Evolutionary conservation across 257 asterid species (phyloP).

Genomic region (Przewalskia tangutica): DNA sequence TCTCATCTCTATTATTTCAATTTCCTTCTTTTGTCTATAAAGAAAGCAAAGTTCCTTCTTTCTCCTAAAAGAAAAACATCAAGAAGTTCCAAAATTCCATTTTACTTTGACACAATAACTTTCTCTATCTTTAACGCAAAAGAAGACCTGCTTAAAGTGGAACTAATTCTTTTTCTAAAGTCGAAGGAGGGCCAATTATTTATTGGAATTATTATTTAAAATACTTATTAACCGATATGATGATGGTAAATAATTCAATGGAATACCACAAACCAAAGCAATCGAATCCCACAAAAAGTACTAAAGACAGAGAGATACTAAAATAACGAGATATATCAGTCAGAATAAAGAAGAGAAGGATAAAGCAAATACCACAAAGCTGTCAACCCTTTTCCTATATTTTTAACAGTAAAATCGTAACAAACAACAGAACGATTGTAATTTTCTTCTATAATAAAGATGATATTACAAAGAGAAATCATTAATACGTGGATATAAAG

Average conservation of each 20-base stretch:
- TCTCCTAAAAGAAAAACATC: neutral
- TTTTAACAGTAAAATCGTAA: too few relatives aligned
- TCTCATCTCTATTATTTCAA: too few relatives aligned
- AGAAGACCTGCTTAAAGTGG: neutral
- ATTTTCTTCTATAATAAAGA: too few relatives aligned
- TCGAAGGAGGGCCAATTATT: neutral
- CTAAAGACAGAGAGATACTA: neutral
- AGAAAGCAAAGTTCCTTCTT: neutral
- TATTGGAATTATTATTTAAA: neutral
- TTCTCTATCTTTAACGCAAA: neutral
- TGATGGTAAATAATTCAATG: neutral
- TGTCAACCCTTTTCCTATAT: neutral
- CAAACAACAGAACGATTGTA: too few relatives aligned
- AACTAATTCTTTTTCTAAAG: neutral
- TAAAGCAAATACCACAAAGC: slow-evolving; percentile 1
- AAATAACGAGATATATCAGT: neutral
- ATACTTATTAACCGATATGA: too few relatives aligned
- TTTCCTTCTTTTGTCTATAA: neutral
- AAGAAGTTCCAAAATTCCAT: neutral
- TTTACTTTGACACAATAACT: neutral
- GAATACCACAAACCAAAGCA: neutral
- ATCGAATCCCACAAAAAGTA: neutral
- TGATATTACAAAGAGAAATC: too few relatives aligned
- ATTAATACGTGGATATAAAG: too few relatives aligned
- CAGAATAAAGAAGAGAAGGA: neutral